Evolutionary conservation across 1,284 basidiomycete genomes (phyloP), one percentile per base, ranked within the genome.

Genomic region (Trametes hirsuta): DNA sequence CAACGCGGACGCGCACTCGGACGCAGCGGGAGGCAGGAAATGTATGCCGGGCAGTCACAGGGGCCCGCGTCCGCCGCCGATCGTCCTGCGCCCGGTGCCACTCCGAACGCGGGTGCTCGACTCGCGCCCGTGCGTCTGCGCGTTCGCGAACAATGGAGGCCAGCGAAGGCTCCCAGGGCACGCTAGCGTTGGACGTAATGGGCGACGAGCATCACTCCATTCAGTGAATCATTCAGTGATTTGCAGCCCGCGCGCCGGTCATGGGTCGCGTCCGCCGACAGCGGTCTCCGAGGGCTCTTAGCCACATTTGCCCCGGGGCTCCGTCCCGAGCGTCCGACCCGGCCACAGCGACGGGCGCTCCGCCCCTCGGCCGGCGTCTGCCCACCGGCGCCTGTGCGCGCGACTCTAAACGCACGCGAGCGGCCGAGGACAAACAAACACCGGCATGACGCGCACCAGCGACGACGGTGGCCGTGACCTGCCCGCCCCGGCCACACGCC

Each of bases 341-440:
- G 55, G 54, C 40, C 21, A 34, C 40, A 30, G 5, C 30, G 14
- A 30, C 55, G 56, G 50, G 63, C 63, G 59, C 63, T 59, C 59
- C 58, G 59, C 49, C 25, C 6, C 21, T 35, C 53, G 52, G 47
- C 48, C 36, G 42, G 46, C 55, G 47, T 45, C 36, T 48, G n/a
- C 18, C 45, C 15, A 4, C 30, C 5, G 14, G 21, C 12, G 12
- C 18, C 22, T 12, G 22, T 47, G 8, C 30, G 3, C 11, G 48
- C 36, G 11, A 25, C 44, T 45, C 47, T 12, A 11, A 22, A 25
- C 22, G 36, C 52, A 52, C 55, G 47, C 63, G 50, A 46, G 36
- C 55, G 35, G 65, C 50, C 22, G 48, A 24, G 55, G 25, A 46
- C 65, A 66, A 65, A 66, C 66, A 69, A 67, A 69, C 61, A 66